Evolutionary conservation across 2,329 filamentous ascomycete genomes (phyloP), one percentile per base, ranked within the genome.

Genomic region (Colletotrichum incanum): DNA sequence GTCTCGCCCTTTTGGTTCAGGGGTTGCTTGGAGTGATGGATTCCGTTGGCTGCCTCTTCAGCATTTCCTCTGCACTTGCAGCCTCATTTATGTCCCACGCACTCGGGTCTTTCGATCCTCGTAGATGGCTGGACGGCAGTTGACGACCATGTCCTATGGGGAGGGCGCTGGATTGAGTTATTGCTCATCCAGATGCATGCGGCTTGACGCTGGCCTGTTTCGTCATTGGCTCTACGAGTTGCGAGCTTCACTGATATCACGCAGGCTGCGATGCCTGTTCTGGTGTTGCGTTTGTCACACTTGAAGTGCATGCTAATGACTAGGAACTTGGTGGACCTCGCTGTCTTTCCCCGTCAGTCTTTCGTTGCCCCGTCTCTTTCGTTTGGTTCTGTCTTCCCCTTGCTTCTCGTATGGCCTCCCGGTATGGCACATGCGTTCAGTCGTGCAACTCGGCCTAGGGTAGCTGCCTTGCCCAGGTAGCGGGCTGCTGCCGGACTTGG

Each of bases 61-160:
- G 20, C 43, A 34, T 41, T 50, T 41, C 45, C 31, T 28, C 8
- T 63, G 60, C 60, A 52, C 39, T 37, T 34, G 41, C 67, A 65
- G 67, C 67, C 67, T 59, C 41, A 58, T 59, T 67, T 50, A 16
- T 59, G n/a, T 58, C 31, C 52, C 61, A 58, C 52, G 39, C 8
- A 14, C 23, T 52, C 52, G 52, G 67, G 52, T 50, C 43, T 41
- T n/a, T 20, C 31, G 23, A 11, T 43, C 8, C 7, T 18, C 23
- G 26, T 41, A 14, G 34, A 58, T 70, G 26, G 14, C 23, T 12
- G 50, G 23, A 37, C 18, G 50, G 31, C 37, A 41, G 43, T 37
- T 45, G 39, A 41, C 34, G 34, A 41, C 34, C 7, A 11, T 26
- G n/a, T 11, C 20, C 52, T 49, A n/a, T 12, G 41, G 14, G 31